A percentile compares a stretch with the other conserved stretches of the same genome.
Evolutionary conservation across 2,329 filamentous ascomycete genomes (phyloP).

Genomic region (Teratosphaeria nubilosa): DNA sequence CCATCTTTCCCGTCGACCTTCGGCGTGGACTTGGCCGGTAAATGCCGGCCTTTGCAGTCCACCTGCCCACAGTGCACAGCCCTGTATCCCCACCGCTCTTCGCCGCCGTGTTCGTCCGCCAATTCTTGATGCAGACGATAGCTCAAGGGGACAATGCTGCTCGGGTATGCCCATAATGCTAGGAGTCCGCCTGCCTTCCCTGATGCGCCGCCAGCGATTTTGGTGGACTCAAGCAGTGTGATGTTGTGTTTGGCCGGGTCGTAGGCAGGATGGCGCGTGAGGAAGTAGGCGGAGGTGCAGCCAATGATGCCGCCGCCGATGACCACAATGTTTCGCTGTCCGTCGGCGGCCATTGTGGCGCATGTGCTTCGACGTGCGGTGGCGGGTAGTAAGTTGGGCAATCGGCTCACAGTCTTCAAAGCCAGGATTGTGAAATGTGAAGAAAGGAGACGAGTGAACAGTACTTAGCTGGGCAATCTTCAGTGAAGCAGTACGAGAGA

Average conservation of each 20-base stretch:
- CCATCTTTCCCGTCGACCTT: constrained; percentile 9
- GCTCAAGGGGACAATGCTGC: constrained; percentile 71
- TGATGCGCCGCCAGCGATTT: constrained; percentile 81
- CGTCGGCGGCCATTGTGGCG: constrained; percentile 17
- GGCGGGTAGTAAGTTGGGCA: not conserved
- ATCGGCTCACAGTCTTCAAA: not conserved
- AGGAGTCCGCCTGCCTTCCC: constrained; percentile 90
- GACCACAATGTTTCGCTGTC: constrained; percentile 25
- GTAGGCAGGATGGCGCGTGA: constrained; percentile 77
- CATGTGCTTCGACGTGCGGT: not conserved
- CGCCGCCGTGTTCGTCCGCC: constrained; percentile 72
- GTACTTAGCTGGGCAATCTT: not conserved
- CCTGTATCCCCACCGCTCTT: constrained; percentile 76
- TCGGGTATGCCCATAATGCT: constrained; percentile 84
- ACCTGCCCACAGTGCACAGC: constrained; percentile 63
- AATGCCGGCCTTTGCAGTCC: constrained; percentile 39
- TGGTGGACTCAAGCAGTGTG: constrained; percentile 75
- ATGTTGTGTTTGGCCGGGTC: constrained; percentile 65
- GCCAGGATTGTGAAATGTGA: constrained; percentile 1
- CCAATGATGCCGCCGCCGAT: constrained; percentile 84
- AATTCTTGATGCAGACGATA: constrained; percentile 76
- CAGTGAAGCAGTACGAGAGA: not conserved
- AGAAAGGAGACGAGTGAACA: not conserved
- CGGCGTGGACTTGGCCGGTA: constrained; percentile 12
- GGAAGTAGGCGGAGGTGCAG: constrained; percentile 79